These are phyloP conservation scores for Phytophthora crassamura DNA, from an alignment of 352 stramenopile species.

Conservation along the genomic window DNA sequence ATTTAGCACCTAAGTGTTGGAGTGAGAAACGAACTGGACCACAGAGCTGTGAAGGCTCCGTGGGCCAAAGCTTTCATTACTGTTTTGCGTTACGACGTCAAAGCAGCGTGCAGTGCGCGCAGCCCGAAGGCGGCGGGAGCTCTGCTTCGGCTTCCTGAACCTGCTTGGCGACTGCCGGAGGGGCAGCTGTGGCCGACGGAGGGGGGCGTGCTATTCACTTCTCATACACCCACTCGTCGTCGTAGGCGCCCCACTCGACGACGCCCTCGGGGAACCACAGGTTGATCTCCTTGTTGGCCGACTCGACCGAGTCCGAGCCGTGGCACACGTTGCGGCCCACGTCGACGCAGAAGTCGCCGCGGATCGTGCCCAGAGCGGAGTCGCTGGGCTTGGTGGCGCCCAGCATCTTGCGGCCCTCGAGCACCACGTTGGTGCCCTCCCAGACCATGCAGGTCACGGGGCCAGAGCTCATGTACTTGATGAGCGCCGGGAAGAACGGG, in stretches of 20 bases:
- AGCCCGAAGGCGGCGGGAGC: conserved; percentile 16
- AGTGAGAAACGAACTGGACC: conserved; percentile 8
- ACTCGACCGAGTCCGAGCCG: conserved; percentile 96
- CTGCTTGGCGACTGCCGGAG: neutral
- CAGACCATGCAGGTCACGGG: conserved; percentile 96
- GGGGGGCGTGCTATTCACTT: conserved; percentile 52
- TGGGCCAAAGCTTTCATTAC: conserved; percentile 19
- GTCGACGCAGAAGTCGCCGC: conserved; percentile 94
- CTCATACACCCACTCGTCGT: conserved; percentile 97
- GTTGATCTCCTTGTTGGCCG: conserved; percentile 97
- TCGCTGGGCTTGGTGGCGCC: conserved; percentile 94
- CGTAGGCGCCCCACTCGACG: conserved; percentile 90
- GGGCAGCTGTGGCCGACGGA: neutral
- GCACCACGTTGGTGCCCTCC: conserved; percentile 94
- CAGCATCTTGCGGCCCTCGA: conserved; percentile 95
- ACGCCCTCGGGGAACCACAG: conserved; percentile 98
- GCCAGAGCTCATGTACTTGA: conserved; percentile 93
- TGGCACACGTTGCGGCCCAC: conserved; percentile 94
- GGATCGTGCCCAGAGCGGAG: conserved; percentile 93
- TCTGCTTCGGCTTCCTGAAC: conserved; percentile 7
- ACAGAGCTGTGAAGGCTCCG: conserved; percentile 3
- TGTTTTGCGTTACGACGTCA: neutral
- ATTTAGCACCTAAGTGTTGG: no score
- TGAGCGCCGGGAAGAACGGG: conserved; percentile 93
- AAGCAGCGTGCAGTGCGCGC: conserved; percentile 24